Percentiles rank a stretch among this genome's conserved stretches.
Conservation (phyloP, 2,329 filamentous ascomycete genomes). For the Elsinoe necatrix region DNA sequence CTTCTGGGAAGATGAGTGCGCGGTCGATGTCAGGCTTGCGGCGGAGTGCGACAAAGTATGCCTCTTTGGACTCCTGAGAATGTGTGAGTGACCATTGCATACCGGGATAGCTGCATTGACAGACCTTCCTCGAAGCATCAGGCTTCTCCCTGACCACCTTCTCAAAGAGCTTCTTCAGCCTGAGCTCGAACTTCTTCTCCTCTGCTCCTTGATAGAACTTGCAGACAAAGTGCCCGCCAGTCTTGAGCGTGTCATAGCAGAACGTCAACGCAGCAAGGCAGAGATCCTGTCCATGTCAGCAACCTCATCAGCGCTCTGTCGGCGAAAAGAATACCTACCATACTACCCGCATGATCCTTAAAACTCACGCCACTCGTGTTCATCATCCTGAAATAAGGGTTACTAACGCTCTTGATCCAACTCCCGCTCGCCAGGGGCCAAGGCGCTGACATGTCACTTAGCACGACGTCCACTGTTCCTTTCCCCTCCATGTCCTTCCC, state of each 20-base stretch:
- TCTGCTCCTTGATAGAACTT: slow-evolving; percentile 94
- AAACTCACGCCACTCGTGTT: slow-evolving; percentile 88
- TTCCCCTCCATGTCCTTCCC: slow-evolving; percentile 29
- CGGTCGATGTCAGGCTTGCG: slow-evolving; percentile 49
- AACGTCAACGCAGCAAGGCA: slow-evolving; percentile 80
- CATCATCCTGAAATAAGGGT: slow-evolving; percentile 97
- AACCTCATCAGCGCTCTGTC: neutral
- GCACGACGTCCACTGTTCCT: slow-evolving; percentile 67
- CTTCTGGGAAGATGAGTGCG: slow-evolving; percentile 37
- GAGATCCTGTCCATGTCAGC: slow-evolving; percentile 58
- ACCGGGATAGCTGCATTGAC: slow-evolving; percentile 29
- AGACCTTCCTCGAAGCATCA: slow-evolving; percentile 75
- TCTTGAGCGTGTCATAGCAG: slow-evolving; percentile 70
- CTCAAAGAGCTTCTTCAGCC: slow-evolving; percentile 66
- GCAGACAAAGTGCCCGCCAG: slow-evolving; percentile 85
- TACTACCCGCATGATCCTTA: slow-evolving; percentile 84
- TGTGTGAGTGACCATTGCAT: neutral
- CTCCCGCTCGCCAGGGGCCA: slow-evolving; percentile 74
- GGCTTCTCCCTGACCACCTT: slow-evolving; percentile 85
- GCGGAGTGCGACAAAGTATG: slow-evolving; percentile 72
- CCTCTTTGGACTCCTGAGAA: slow-evolving; percentile 70
- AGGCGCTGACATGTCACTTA: slow-evolving; percentile 99
- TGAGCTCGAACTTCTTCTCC: slow-evolving; percentile 68
- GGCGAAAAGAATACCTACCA: slow-evolving; percentile 57
- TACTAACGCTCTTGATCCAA: slow-evolving; percentile 83